These are phyloP conservation scores for Fusarium sulawesiense DNA, from an alignment of 2,329 filamentous ascomycete genomes.

Conservation along the genomic window DNA sequence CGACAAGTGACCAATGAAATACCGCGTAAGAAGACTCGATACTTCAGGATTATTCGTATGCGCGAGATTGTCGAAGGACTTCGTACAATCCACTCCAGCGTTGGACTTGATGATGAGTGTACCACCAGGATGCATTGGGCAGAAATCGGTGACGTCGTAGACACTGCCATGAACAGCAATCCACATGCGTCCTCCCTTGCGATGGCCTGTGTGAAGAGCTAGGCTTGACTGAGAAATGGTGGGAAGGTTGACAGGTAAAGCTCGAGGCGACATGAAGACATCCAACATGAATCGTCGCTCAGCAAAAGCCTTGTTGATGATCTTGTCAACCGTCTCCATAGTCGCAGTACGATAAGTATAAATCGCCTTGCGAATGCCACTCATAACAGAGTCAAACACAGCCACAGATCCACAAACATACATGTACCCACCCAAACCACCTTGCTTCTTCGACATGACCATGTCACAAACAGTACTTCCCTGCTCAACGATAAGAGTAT, in stretches of 20 bases:
- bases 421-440: conserved; percentile 57
- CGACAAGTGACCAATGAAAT: conserved; percentile 64
- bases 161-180: conserved; percentile 65
- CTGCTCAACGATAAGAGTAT: conserved; percentile 63
- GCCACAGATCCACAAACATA: conserved; percentile 49
- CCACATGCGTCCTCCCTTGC: conserved; percentile 59
- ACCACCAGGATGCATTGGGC: conserved; percentile 64
- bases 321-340: conserved; percentile 62
- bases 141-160: conserved; percentile 66
- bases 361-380: conserved; percentile 65
- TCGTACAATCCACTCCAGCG: conserved; percentile 64
- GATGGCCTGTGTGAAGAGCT: conserved; percentile 63
- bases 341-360: conserved; percentile 64
- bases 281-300: conserved; percentile 68
- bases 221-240: conserved; percentile 63
- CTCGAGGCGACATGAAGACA: conserved; percentile 67
- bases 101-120: conserved; percentile 66
- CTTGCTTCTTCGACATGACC: conserved; percentile 67
- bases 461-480: conserved; percentile 63
- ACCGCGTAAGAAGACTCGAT: conserved; percentile 63
- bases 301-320: conserved; percentile 64
- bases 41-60: conserved; percentile 68
- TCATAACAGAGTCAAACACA: conserved; percentile 63
- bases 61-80: conserved; percentile 64
- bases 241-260: conserved; percentile 61